A percentile compares a stretch with the other conserved stretches of the same genome.
Evolutionary conservation across 257 asterid species (phyloP).

Genomic region (Solanum peruvianum): DNA sequence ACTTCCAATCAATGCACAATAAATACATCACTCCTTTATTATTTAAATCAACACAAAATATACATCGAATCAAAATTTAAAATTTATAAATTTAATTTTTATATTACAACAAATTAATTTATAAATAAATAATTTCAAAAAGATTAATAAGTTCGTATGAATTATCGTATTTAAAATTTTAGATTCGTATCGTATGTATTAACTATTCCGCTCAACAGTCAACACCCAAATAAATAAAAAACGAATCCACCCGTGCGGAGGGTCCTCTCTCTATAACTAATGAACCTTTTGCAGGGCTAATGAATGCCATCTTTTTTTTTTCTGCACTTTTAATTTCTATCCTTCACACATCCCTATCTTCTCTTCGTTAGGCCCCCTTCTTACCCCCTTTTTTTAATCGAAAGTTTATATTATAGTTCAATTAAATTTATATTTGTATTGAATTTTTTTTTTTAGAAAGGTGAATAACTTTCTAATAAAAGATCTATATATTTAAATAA

Average conservation of each 20-base stretch:
- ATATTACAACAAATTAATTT: no score
- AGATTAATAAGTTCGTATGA: neutral
- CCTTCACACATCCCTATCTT: constrained; percentile 1
- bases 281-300: neutral
- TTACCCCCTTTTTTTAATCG: neutral
- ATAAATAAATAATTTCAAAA: fast-evolving
- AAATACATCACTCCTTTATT: neutral
- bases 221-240: neutral
- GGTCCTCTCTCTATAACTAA: neutral
- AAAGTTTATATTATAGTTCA: fast-evolving
- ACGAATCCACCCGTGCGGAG: neutral
- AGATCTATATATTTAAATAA: fast-evolving
- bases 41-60: neutral
- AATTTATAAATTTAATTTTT: neutral
- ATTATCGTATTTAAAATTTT: neutral
- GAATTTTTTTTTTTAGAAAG: neutral
- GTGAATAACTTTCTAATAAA: no score
- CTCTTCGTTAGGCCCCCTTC: neutral
- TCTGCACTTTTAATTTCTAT: neutral
- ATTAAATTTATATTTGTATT: no score
- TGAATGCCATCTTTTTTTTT: neutral
- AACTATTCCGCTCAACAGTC: neutral
- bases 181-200: neutral
- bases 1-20: neutral
- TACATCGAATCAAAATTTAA: neutral